Evolutionary conservation across 2,329 filamentous ascomycete genomes (phyloP), one percentile per base, ranked within the genome.

Genomic region (Cercospora sp.): DNA sequence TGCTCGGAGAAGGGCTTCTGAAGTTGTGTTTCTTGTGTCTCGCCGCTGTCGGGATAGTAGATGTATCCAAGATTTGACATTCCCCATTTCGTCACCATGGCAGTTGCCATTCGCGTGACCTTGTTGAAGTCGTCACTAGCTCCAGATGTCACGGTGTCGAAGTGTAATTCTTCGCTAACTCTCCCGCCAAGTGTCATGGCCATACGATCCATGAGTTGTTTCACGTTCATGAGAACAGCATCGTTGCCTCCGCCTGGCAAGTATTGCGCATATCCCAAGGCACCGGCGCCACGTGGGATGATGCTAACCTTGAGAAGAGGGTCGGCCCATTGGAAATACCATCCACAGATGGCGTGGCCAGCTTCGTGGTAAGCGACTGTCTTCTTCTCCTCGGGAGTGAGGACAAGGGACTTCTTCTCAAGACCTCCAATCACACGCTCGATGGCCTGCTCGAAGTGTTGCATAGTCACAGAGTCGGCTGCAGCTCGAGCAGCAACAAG

Each of bases 51-150:
- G 75, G 95, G 91, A 80, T 94, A 99, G 84, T 96, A 91, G 71
- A 99, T 86, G 72, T 94, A 94, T 32, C 94, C 94, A 58, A 99
- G 90, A 83, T 97, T 96, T 73, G 92, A 88, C 95, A 99, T 99
- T 74, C 95, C 95, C 90, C 93, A 99, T 80, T 97, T 92, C n/a
- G 94, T 99, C 32, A 99, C 95, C 95, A 99, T 99, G 70, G 91
- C 90, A 18, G 92, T 96, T 3, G 95, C 96, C 91, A 97, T 94
- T 66, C 90, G 88, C 2, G 95, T 97, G 49, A 98, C 95, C 83
- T 99, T 99, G 82, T 95, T 94, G 87, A 99, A 99, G 79, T 99
- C 95, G 79, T 98, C 95, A 64, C 90, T 94, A 21, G 94, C 95
- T 66, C 95, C 95, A 58, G 92, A 95, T 1, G 95, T 99, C 21